Evolutionary conservation across 2,329 filamentous ascomycete genomes (phyloP), one percentile per base, ranked within the genome.

Genomic region (Colletotrichum simmondsii): DNA sequence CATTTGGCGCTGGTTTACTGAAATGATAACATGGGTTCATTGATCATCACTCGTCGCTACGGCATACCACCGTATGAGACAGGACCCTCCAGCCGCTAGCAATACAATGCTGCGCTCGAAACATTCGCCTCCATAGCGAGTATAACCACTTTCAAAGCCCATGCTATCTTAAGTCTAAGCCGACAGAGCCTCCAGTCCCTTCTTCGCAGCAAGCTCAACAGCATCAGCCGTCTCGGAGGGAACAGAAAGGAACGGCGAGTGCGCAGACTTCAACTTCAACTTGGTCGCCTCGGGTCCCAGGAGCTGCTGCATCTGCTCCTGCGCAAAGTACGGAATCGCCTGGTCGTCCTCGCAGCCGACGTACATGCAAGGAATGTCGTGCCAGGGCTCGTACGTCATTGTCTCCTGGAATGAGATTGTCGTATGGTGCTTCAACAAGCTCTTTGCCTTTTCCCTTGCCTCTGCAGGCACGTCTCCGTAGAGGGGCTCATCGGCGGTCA

Each of bases 341-440:
- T 77, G 65, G 61, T 78, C 78, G 1, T 76, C 62, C 5, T 77
- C 75, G 49, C 76, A 78, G 16, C 74, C 75, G 37, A 80, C 73
- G 59, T 77, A 80, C 65, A 75, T 75, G 32, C 72, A 76, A 4
- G 75, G 64, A 2, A 79, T 76, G 14, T 77, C 76, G 28, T 77
- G 75, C 78, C 78, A 80, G 1, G 78, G 77, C 53, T 79, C 78
- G 16, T 78, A 77, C 5, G 69, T 58, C 28, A 72, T 74, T 0
- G 73, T 65, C 7, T 67, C 52, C 19, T 75, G 77, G 2, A 76
- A 75, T 1, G 78, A 76, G 64, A 24, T 75, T 3, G 46, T 54
- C 3, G 57, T 54, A 14, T 59, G 56, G n/a, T 72, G 69, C 37
- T 52, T 16, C 28, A 68, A 26, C 4, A 72, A 62, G 60, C 5